phyloP scores from a whole-genome alignment of 495 filamentous ascomycete species.

The Rhypophila decipiens region DNA sequence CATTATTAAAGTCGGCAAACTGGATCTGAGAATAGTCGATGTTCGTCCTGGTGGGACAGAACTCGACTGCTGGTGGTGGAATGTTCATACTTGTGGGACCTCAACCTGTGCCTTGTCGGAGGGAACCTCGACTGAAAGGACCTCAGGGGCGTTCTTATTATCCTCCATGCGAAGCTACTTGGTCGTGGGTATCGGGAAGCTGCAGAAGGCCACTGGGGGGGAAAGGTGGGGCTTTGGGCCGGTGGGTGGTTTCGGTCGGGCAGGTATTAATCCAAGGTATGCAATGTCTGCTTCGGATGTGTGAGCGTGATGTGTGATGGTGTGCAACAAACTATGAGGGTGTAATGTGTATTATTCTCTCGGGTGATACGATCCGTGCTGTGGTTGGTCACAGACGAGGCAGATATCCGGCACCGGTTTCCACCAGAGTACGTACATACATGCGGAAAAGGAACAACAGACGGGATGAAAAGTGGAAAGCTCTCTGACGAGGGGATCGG shows the following conservation, averaged over 20 bases:
- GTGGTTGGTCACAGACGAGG: slow-evolving; percentile 11
- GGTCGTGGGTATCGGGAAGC: slow-evolving; percentile 18
- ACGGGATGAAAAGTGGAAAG: no score
- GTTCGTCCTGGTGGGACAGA: slow-evolving; percentile 32
- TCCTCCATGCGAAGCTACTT: slow-evolving; percentile 33
- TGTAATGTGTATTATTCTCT: no score
- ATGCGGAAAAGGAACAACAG: no score
- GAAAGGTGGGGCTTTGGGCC: slow-evolving; percentile 23
- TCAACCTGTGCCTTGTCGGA: slow-evolving; percentile 28
- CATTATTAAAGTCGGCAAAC: slow-evolving; percentile 33
- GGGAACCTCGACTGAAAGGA: slow-evolving; percentile 30
- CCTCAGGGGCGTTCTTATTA: slow-evolving; percentile 35
- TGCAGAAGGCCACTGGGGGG: slow-evolving; percentile 18
- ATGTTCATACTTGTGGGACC: slow-evolving; percentile 33
- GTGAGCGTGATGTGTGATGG: neutral
- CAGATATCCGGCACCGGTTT: slow-evolving; percentile 1
- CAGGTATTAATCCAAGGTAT: slow-evolving; percentile 5
- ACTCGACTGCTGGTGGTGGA: slow-evolving; percentile 29
- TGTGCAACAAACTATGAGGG: no score
- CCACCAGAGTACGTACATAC: no score
- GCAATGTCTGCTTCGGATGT: slow-evolving; percentile 3
- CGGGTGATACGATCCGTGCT: neutral
- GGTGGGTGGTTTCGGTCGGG: slow-evolving; percentile 13
- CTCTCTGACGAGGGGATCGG: neutral
- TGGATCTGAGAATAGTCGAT: slow-evolving; percentile 29